phyloP scores from a whole-genome alignment of 176 grass and related monocot genomes.

The Eleusine indica region DNA sequence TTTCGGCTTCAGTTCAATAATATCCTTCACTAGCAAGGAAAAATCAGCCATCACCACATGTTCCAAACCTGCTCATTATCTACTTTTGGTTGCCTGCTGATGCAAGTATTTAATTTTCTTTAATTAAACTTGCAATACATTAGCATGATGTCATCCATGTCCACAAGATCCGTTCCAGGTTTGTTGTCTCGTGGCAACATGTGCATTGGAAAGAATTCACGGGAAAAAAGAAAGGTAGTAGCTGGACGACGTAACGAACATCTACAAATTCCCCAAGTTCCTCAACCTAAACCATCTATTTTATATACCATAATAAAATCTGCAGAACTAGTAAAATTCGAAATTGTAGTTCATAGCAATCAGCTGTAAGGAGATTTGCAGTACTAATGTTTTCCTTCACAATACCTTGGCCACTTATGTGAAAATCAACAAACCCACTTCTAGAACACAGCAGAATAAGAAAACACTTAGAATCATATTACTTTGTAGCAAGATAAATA shows the following conservation, averaged over 20 bases:
- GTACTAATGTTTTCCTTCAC: not conserved
- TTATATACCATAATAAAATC: not conserved
- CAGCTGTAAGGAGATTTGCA: conserved; percentile 7
- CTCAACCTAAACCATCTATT: not conserved
- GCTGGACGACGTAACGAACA: not conserved
- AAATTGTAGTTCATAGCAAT: conserved; percentile 16
- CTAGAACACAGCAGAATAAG: not conserved
- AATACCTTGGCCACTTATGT: conserved; percentile 7
- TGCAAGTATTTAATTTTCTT: not conserved
- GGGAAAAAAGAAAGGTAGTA: not conserved
- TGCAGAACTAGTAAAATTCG: not conserved
- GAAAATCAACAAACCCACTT: not conserved
- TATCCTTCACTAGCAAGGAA: not conserved
- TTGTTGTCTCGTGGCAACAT: conserved; percentile 2
- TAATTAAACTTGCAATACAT: not conserved
- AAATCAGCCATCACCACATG: not conserved
- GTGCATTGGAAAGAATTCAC: not conserved
- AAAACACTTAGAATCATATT: conserved; percentile 11
- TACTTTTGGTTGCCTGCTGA: not conserved
- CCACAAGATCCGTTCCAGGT: not conserved
- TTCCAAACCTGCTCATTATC: not conserved
- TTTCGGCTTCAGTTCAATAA: not conserved
- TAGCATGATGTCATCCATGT: conserved; percentile 2
- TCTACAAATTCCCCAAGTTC: not conserved
- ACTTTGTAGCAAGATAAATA: not conserved